Base-by-base conservation (phyloP, 2,329 filamentous ascomycete species). In the Aulographum hederae region DNA sequence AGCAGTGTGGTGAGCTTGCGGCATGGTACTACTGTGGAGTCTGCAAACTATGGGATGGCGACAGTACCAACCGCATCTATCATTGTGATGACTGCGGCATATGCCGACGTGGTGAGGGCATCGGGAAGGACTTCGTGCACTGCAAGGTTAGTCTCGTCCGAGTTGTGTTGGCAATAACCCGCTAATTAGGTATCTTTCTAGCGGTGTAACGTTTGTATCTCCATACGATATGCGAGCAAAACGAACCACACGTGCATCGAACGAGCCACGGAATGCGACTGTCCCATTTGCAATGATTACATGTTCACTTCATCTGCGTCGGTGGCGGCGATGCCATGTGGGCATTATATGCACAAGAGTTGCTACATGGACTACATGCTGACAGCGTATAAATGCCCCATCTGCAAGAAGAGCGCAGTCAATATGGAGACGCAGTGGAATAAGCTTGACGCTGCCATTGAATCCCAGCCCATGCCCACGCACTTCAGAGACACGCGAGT, bases 371-470 rank as follows among this genome's bases (percentile, higher is more conserved):
- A 89, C 43, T 79, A 93, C 49, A 85, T 91, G 62, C 75, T 76
- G 44, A 74, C 73, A 3, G 91, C 85, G 4, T 98, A 95, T 59
- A 91, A 86, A 47, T 98, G 89, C 46, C 89, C 86, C 1, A 84
- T 94, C 30, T 98, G 89, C 65, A 92, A 78, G 57, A 92, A 89
- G 54, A 93, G 80, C 40, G 77, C 92, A n/a, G 72, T 82, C 41
- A 95, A 95, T 48, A 98, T 98, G 86, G 86, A 94, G 47, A 70
- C 80, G 23, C 79, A 91, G 43, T 98, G 95, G 58, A 74, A 82
- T 30, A 89, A 89, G 42, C 58, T 95, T 20, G 86, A 94, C 45
- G 70, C 84, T 32, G 76, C 82, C 31, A 93, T 98, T 37, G 68
- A 78, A 40, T 67, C 67, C 28, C 89, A 98, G 48, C 89, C 89